Evolutionary conservation across 345 rosid species (phyloP).

Genomic region (Triadica sebifera): DNA sequence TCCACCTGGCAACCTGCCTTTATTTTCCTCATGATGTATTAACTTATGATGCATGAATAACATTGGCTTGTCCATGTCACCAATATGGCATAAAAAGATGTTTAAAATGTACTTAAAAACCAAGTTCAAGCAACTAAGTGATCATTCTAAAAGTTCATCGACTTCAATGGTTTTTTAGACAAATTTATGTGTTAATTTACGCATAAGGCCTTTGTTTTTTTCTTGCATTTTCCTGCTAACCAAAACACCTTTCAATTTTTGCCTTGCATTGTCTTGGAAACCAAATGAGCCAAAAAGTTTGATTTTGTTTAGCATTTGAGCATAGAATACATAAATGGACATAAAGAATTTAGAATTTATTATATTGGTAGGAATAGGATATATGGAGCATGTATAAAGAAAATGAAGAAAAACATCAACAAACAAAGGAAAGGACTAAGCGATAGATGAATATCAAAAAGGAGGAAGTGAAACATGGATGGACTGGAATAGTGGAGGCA

Average conservation of each 20-base stretch:
- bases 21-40: too few relatives aligned
- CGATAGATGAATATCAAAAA: neutral
- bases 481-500: neutral
- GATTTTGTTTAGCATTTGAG: neutral
- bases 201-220: too few relatives aligned
- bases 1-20: too few relatives aligned
- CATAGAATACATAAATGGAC: neutral
- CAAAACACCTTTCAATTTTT: neutral
- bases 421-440: neutral
- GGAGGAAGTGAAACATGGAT: neutral
- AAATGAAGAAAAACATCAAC: neutral
- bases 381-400: neutral
- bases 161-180: too few relatives aligned
- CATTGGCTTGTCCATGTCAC: too few relatives aligned
- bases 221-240: neutral
- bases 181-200: too few relatives aligned
- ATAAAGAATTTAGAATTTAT: neutral
- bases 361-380: neutral
- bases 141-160: too few relatives aligned
- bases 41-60: too few relatives aligned
- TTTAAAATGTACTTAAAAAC: too few relatives aligned
- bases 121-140: too few relatives aligned
- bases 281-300: neutral
- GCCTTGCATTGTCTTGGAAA: neutral
- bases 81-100: too few relatives aligned